Evolutionary conservation across 2,329 filamentous ascomycete genomes (phyloP), one percentile per base, ranked within the genome.

Genomic region (Xylaria sp.): DNA sequence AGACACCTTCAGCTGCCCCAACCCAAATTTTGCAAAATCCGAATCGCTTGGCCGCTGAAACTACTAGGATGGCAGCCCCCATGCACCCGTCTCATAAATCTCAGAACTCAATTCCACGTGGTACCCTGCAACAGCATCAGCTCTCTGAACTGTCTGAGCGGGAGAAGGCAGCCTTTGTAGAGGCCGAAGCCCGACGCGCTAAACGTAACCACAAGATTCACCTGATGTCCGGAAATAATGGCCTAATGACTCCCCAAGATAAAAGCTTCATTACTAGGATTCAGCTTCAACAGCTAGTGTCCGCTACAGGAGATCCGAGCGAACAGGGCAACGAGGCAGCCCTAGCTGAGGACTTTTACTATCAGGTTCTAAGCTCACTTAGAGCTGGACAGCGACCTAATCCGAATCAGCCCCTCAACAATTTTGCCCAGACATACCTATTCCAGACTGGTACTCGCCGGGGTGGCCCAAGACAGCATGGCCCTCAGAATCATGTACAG

Each of bases 261-360:
- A 99, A 99, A 85, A 99, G 97, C 78, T 99, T 98, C 80, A 97
- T 99, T 72, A 98, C 96, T 5, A 90, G 96, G 20, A 99, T 99
- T 71, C 96, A 99, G 78, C 86, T 99, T 59, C 96, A 99, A 81
- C 96, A 99, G 78, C 87, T 99, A 39, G 93, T 99, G 61, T 90
- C 95, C 11, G 94, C 96, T 9, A 97, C 94, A 27, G 95, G 95
- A 10, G 96, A 94, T 74, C 87, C 94, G 3, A 90, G 90, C 60
- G 94, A 97, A 69, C 87, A 90, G 51, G 91, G 91, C 51, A 88
- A 89, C 0, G 94, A 98, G 76, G 89, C 93, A 39, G 89, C 92
- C 6, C 85, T 98, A 42, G 87, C 90, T 0, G 96, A 99, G 74
- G 96, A 99, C 78, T 99, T 99, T 77, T 99, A 99, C 80, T 99